Evolutionary conservation across 2,329 filamentous ascomycete species (phyloP).

Genomic region (Corinectria fuckeliana): DNA sequence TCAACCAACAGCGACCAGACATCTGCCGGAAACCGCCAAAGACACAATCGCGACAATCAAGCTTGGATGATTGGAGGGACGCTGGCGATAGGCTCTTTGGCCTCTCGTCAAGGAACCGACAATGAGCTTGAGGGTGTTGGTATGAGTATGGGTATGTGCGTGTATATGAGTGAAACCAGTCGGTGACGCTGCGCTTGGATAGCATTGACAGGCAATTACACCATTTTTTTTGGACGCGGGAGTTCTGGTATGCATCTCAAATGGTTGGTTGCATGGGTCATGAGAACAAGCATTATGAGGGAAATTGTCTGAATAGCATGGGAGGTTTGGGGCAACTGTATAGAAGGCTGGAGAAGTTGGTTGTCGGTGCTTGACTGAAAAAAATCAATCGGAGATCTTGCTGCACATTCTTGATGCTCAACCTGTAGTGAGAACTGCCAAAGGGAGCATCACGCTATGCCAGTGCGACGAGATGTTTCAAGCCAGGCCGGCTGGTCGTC

Average conservation of each 20-base stretch:
- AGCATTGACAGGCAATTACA: neutral
- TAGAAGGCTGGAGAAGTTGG: neutral
- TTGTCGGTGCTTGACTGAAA: neutral
- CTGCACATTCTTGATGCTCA: neutral
- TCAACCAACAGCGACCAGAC: slow-evolving; percentile 3
- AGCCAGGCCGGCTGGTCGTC: neutral
- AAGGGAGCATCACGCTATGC: no score
- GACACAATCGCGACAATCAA: slow-evolving; percentile 24
- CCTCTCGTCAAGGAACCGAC: slow-evolving; percentile 19
- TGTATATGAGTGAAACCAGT: neutral
- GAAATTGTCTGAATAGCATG: neutral
- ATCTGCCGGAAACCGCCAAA: slow-evolving; percentile 21
- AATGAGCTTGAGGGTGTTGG: slow-evolving; percentile 1
- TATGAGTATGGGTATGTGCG: neutral
- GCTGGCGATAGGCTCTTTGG: slow-evolving; percentile 35
- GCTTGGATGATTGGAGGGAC: slow-evolving; percentile 31
- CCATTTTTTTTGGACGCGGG: neutral
- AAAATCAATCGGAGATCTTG: neutral
- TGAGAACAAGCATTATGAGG: neutral
- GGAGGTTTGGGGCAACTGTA: neutral
- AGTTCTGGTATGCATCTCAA: neutral
- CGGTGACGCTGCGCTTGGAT: neutral
- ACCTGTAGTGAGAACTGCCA: no score
- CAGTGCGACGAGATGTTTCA: no score
- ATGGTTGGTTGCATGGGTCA: neutral